Evolutionary conservation across 1,139 yeast genomes (phyloP), one percentile per base, ranked within the genome.

Genomic region (Candida labiduridarum): DNA sequence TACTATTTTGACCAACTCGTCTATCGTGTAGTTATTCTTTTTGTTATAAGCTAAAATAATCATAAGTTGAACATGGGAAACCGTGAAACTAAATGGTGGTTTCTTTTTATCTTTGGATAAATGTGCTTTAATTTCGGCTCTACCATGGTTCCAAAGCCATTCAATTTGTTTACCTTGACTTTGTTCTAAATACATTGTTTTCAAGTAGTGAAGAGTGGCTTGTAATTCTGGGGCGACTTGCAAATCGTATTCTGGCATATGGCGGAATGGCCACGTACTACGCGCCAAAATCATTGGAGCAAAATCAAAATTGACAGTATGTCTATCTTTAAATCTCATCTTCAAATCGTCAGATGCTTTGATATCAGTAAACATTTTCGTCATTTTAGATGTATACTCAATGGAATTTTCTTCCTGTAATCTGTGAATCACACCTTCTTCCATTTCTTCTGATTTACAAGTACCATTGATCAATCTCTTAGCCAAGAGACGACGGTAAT

Each of bases 321-420:
- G 7, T 48, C 75, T 76, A 29, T 80, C 83, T 61, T 80, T 84
- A 64, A 91, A 90, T 52, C 80, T 78, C 16, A 69, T 65, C 60
- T 87, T 90, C 66, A 94, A 78, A 54, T 90, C 96, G 55, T 83
- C 84, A 0, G 97, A 90, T 3, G 95, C 83, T 60, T 88, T 82
- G 79, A 95, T 90, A 69, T 95, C 99, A 64, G 89, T 89, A 69
- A 95, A 92, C 99, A 95, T 95, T 61, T 92, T 88, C 41, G 96
- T 90, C 71, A 95, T 88, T 66, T 91, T 94, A 52, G 91, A 87
- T 1, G 98, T 92, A 67, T 91, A 95, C 62, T 94, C 99, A 63
- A 86, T 79, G 18, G 96, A 92, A 68, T 95, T 92, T 56, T 89
- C 96, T 54, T 89, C 89, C 66, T 92, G 96, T 57, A 95, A 79